Percentiles rank a stretch among this genome's conserved stretches.
These are phyloP conservation scores for Orbilia blumenaviensis DNA, from an alignment of 2,329 filamentous ascomycete species.

Conservation along the genomic window DNA sequence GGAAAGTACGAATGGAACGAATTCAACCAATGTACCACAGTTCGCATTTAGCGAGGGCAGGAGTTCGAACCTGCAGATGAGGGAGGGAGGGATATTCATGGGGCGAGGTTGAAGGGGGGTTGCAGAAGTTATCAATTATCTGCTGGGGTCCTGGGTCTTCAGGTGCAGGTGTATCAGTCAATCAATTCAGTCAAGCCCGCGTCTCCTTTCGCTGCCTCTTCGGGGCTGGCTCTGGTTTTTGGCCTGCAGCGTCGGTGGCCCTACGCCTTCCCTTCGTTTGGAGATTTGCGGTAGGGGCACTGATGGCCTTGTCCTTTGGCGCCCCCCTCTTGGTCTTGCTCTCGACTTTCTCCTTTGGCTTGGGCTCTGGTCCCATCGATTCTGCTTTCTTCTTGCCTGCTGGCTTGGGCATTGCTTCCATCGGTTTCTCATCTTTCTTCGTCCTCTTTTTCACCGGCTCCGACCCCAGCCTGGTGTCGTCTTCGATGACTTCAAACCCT, in stretches of 20 bases:
- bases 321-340: not conserved
- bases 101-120: not conserved
- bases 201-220: conserved; percentile 1
- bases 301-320: not conserved
- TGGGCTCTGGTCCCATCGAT: not conserved
- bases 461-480: not conserved
- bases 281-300: not conserved
- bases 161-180: conserved; percentile 1
- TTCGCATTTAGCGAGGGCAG: too few species aligned
- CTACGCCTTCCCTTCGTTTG: conserved; percentile 2
- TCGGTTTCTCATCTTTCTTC: too few species aligned
- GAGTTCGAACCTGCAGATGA: too few species aligned
- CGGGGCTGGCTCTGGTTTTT: not conserved
- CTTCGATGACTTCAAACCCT: not conserved
- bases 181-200: too few species aligned
- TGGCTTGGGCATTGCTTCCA: too few species aligned
- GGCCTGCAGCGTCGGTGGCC: not conserved
- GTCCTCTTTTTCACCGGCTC: conserved; percentile 5
- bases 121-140: not conserved
- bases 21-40: too few species aligned
- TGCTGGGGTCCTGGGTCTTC: not conserved
- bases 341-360: not conserved
- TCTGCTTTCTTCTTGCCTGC: too few species aligned
- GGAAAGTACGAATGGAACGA: too few species aligned
- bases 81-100: not conserved